phyloP scores from a whole-genome alignment of 2,329 filamentous ascomycete genomes.

The Fusarium tjaetaba region DNA sequence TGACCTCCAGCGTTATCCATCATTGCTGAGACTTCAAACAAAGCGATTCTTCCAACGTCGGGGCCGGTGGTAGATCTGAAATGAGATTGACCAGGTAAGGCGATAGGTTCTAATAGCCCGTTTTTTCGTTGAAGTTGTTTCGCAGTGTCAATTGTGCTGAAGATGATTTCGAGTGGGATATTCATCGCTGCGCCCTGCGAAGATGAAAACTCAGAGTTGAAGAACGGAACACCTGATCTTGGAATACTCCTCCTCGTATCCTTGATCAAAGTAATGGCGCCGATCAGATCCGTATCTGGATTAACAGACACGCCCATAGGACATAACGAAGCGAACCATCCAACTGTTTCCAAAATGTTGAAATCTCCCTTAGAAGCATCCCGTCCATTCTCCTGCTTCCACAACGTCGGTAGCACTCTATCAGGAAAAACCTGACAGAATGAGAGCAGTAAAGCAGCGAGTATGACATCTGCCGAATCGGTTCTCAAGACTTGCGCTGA shows the following conservation, averaged over 20 bases:
- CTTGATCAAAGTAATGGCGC: constrained; percentile 63
- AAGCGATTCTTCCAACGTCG: constrained; percentile 58
- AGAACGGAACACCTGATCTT: constrained; percentile 60
- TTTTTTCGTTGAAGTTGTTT: constrained; percentile 60
- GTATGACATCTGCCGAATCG: constrained; percentile 63
- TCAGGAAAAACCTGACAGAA: constrained; percentile 66
- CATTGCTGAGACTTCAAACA: constrained; percentile 62
- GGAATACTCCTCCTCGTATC: constrained; percentile 58
- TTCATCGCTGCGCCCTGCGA: constrained; percentile 48
- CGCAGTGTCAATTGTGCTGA: constrained; percentile 63
- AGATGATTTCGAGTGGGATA: constrained; percentile 66
- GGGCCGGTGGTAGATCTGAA: constrained; percentile 56
- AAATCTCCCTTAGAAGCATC: constrained; percentile 55
- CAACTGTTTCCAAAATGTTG: constrained; percentile 66
- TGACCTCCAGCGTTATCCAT: constrained; percentile 55
- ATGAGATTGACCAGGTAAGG: constrained; percentile 53
- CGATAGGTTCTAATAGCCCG: constrained; percentile 60
- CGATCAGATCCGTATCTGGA: constrained; percentile 59
- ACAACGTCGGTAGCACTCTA: constrained; percentile 60
- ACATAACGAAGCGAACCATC: constrained; percentile 68
- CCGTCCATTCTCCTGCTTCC: constrained; percentile 64
- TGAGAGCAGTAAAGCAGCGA: constrained; percentile 64
- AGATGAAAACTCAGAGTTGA: constrained; percentile 56
- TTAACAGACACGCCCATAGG: constrained; percentile 59
- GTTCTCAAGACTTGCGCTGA: constrained; percentile 60